Percentiles rank a stretch among this genome's conserved stretches.
Evolutionary conservation across 495 filamentous ascomycete genomes (phyloP).

Genomic region (Aspergillus bertholletiae): DNA sequence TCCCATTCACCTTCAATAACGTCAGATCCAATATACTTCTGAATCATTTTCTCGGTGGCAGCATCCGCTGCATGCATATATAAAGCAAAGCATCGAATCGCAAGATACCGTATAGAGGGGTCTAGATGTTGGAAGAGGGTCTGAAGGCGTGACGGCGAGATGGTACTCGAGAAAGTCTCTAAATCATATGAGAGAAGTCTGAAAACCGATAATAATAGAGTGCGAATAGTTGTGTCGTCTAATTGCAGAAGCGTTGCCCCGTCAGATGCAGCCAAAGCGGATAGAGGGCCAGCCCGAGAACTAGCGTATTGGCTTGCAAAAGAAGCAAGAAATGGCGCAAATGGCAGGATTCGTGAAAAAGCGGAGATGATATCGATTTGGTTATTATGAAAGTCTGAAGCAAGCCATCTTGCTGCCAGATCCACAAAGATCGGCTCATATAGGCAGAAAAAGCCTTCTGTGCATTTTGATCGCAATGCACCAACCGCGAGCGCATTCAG

Average conservation of each 20-base stretch:
- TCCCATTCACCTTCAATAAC: constrained; percentile 70
- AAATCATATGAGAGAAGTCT: constrained; percentile 74
- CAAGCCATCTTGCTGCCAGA: constrained; percentile 72
- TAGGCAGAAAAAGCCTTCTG: constrained; percentile 63
- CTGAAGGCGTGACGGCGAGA: constrained; percentile 65
- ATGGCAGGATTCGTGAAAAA: constrained; percentile 75
- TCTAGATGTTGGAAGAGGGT: constrained; percentile 60
- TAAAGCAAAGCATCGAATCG: constrained; percentile 72
- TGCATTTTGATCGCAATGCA: constrained; percentile 62
- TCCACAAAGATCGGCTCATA: constrained; percentile 75
- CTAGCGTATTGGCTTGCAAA: constrained; percentile 45
- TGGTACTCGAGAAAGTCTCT: constrained; percentile 55
- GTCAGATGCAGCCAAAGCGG: constrained; percentile 36
- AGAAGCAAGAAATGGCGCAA: constrained; percentile 64
- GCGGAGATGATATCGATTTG: constrained; percentile 57
- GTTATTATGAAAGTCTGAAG: constrained; percentile 39
- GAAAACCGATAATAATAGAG: constrained; percentile 64
- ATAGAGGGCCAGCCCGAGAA: constrained; percentile 38
- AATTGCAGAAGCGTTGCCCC: constrained; percentile 36
- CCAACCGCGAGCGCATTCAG: constrained; percentile 65
- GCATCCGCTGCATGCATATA: constrained; percentile 79
- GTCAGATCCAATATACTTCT: constrained; percentile 56
- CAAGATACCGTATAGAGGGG: constrained; percentile 68
- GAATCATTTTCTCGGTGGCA: constrained; percentile 66
- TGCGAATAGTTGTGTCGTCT: constrained; percentile 30